These are phyloP conservation scores for Margaritispora aquatica DNA, from an alignment of 495 filamentous ascomycete species.

Conservation along the genomic window DNA sequence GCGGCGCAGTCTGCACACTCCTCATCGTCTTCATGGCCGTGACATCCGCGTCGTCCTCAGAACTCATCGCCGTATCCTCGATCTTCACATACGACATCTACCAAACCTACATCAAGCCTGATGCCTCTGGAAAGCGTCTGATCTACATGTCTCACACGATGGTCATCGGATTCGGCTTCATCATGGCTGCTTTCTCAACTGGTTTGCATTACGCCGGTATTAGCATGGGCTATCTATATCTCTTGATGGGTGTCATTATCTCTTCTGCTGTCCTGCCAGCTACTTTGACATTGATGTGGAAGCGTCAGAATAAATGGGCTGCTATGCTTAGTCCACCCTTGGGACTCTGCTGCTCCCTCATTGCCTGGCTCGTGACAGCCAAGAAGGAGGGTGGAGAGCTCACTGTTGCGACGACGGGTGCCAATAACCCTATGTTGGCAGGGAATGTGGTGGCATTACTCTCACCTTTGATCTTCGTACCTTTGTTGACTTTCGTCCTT, in stretches of 20 bases:
- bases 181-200: slow-evolving; percentile 71
- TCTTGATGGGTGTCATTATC: slow-evolving; percentile 34
- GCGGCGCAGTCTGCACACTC: slow-evolving; percentile 76
- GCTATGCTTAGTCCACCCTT: slow-evolving; percentile 56
- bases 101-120: slow-evolving; percentile 57
- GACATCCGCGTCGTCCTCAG: slow-evolving; percentile 81
- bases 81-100: slow-evolving; percentile 95
- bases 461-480: slow-evolving; percentile 72
- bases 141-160: slow-evolving; percentile 81
- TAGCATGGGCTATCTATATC: not conserved
- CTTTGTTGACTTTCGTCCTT: slow-evolving; percentile 59
- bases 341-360: slow-evolving; percentile 55
- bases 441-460: slow-evolving; percentile 70
- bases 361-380: slow-evolving; percentile 67
- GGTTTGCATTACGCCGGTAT: not conserved
- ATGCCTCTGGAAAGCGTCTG: slow-evolving; percentile 65
- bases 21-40: slow-evolving; percentile 96
- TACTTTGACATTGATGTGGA: slow-evolving; percentile 63
- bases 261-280: slow-evolving; percentile 67
- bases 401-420: slow-evolving; percentile 55
- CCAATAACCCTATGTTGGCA: slow-evolving; percentile 74
- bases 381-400: slow-evolving; percentile 55
- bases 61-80: slow-evolving; percentile 87
- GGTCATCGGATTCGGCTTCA: slow-evolving; percentile 69
- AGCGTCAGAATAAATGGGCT: slow-evolving; percentile 56